Evolutionary conservation across 2,329 filamentous ascomycete species (phyloP).

Genomic region (Colletotrichum gigasporum): DNA sequence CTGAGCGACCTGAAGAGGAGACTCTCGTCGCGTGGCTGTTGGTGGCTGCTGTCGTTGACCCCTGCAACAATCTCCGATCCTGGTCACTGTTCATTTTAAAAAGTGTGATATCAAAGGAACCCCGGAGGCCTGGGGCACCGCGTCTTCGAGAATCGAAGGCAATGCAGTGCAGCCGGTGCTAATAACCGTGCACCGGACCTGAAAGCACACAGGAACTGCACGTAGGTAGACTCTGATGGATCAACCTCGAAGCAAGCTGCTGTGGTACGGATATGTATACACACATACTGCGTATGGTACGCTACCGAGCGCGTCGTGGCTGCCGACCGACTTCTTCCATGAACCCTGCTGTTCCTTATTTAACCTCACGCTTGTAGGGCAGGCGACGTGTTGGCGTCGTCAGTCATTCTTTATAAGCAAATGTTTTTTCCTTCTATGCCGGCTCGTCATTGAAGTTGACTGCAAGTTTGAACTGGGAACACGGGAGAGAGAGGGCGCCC

Average conservation of each 20-base stretch:
- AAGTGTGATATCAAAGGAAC: slow-evolving; percentile 17
- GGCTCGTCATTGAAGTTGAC: too few relatives aligned
- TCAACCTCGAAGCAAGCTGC: too few relatives aligned
- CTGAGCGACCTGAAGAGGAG: neutral
- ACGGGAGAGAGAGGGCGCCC: too few relatives aligned
- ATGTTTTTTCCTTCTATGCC: too few relatives aligned
- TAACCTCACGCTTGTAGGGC: neutral
- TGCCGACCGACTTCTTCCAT: neutral
- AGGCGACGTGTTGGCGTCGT: neutral
- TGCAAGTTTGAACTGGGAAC: too few relatives aligned
- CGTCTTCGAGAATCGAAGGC: neutral
- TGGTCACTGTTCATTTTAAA: slow-evolving; percentile 24
- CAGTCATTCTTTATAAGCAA: neutral
- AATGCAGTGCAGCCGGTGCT: neutral
- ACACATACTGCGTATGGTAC: too few relatives aligned
- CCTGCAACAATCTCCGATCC: slow-evolving; percentile 26
- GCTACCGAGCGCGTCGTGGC: neutral
- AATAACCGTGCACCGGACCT: too few relatives aligned
- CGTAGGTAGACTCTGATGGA: too few relatives aligned
- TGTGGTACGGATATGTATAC: too few relatives aligned
- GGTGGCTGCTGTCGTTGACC: neutral
- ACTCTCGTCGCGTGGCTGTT: slow-evolving; percentile 5
- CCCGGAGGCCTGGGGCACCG: neutral
- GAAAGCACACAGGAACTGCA: too few relatives aligned
- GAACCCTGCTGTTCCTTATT: neutral